These are phyloP conservation scores for Scenedesmus sp. DNA, from an alignment of 163 green algal genomes.

Conservation along the genomic window DNA sequence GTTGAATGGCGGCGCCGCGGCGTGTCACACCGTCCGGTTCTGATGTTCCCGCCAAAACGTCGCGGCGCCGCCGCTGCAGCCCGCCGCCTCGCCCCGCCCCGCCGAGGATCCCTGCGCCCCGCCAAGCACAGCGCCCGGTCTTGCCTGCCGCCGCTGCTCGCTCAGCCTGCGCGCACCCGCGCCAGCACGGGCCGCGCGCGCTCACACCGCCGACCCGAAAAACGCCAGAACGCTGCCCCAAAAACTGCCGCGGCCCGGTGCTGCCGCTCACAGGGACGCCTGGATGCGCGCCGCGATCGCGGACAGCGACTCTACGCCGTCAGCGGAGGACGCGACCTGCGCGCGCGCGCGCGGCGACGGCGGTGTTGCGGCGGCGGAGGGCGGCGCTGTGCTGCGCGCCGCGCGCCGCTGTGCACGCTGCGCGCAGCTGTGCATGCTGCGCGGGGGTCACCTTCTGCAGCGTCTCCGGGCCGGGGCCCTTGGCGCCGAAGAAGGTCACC, in stretches of 20 bases:
- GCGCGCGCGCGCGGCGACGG: too few relatives aligned
- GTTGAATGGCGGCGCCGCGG: background rate
- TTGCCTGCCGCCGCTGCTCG: background rate
- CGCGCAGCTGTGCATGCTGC: background rate
- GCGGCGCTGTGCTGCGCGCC: background rate
- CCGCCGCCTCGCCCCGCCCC: too few relatives aligned
- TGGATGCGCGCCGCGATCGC: conserved; percentile 31
- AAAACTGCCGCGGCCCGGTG: background rate
- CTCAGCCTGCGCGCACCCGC: too few relatives aligned
- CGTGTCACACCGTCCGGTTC: too few relatives aligned
- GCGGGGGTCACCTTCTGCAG: conserved; percentile 23
- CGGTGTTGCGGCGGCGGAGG: background rate
- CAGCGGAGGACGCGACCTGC: too few relatives aligned
- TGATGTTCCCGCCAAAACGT: too few relatives aligned
- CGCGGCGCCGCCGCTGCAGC: too few relatives aligned
- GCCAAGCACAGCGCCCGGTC: background rate
- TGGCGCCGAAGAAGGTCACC: conserved; percentile 15
- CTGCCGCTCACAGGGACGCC: conserved; percentile 4
- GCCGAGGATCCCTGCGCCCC: too few relatives aligned
- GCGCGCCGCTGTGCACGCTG: background rate
- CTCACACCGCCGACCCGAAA: background rate
- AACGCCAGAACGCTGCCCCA: background rate
- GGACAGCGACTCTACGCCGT: background rate
- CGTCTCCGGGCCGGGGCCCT: conserved; percentile 36
- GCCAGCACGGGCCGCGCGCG: background rate